Conservation (phyloP, 805 yeast species). For the Ogataea methanolica region DNA sequence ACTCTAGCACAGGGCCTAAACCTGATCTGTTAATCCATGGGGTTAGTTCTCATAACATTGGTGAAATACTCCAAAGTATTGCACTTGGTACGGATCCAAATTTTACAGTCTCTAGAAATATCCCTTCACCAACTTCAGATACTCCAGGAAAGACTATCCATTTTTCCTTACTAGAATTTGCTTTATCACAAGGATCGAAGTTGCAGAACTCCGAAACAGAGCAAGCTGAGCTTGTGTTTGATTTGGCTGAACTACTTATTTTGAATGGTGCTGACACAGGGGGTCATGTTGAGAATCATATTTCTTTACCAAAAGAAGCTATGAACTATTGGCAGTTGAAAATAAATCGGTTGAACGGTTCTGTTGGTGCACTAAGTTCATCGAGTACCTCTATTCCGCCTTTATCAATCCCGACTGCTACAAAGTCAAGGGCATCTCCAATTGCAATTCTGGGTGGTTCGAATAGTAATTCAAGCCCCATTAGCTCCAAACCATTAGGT, state of each 20-base stretch:
- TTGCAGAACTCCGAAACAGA: conserved; percentile 9
- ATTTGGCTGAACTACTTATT: conserved; percentile 49
- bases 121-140: neutral
- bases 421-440: neutral
- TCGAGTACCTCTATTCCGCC: neutral
- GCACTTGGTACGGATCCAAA: conserved; percentile 46
- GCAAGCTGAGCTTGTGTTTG: conserved; percentile 32
- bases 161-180: conserved; percentile 42
- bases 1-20: conserved; percentile 3
- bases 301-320: conserved; percentile 44
- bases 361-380: neutral
- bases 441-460: neutral
- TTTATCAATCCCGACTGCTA: neutral
- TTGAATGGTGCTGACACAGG: conserved; percentile 53
- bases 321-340: conserved; percentile 48
- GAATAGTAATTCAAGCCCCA: neutral
- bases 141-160: conserved; percentile 6
- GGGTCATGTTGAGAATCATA: conserved; percentile 25
- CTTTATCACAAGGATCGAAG: conserved; percentile 37
- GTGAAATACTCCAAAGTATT: conserved; percentile 38
- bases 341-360: conserved; percentile 29
- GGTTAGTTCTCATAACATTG: conserved; percentile 45
- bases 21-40: conserved; percentile 40
- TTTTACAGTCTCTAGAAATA: conserved; percentile 30
- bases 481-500: neutral